These are phyloP conservation scores for Talaromyces sp. DNA, from an alignment of 2,329 filamentous ascomycete genomes.

Conservation along the genomic window DNA sequence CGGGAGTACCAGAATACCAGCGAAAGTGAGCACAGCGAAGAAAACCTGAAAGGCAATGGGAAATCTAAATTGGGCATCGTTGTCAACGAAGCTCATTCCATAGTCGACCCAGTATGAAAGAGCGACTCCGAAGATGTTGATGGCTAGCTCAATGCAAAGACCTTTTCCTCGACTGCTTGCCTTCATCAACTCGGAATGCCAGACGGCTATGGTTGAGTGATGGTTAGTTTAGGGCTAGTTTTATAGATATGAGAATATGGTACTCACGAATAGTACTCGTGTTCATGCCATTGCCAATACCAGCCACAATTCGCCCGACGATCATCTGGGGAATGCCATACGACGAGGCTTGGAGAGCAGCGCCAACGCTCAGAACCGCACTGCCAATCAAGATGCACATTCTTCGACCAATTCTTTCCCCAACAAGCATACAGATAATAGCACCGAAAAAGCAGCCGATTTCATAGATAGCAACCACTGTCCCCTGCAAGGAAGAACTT, in stretches of 20 bases:
- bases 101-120: slow-evolving; percentile 15
- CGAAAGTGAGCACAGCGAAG: background rate
- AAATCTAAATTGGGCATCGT: slow-evolving; percentile 12
- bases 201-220: background rate
- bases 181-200: slow-evolving; percentile 5
- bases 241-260: background rate
- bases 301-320: slow-evolving; percentile 3
- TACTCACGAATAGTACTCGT: slow-evolving; percentile 20
- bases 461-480: slow-evolving; percentile 1
- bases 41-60: slow-evolving; percentile 14
- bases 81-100: slow-evolving; percentile 11
- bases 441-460: slow-evolving; percentile 1
- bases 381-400: background rate
- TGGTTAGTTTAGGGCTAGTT: background rate
- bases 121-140: slow-evolving; percentile 25
- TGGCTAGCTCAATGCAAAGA: slow-evolving; percentile 5
- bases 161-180: slow-evolving; percentile 1
- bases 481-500: background rate
- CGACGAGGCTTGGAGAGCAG: slow-evolving; percentile 1
- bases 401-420: background rate
- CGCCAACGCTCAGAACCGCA: background rate
- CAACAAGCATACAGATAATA: background rate
- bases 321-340: slow-evolving; percentile 2
- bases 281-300: slow-evolving; percentile 4
- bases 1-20: slow-evolving; percentile 12